phyloP scores from a whole-genome alignment of 768 basidiomycete genomes.

The Suillus variegatus region DNA sequence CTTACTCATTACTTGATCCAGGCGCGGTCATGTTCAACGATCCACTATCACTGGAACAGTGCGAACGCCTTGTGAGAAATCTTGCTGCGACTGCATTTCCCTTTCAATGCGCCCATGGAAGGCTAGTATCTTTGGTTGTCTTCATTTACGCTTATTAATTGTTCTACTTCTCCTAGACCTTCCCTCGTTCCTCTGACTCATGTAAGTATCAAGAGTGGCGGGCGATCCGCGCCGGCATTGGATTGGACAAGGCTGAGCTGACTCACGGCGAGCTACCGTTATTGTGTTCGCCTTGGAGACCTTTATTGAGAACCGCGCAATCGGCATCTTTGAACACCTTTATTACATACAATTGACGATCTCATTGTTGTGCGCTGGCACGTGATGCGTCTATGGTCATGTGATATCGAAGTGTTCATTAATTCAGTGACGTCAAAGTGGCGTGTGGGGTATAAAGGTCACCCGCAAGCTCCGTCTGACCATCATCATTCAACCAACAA shows the following conservation, averaged over 20 bases:
- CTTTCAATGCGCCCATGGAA: constrained; percentile 96
- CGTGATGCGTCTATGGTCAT: constrained; percentile 21
- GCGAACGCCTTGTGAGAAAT: constrained; percentile 63
- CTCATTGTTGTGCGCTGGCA: background rate
- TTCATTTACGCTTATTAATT: background rate
- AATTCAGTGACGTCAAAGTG: constrained; percentile 11
- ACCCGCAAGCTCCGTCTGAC: background rate
- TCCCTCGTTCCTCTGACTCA: constrained; percentile 53
- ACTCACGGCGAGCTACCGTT: background rate
- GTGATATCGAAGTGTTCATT: constrained; percentile 25
- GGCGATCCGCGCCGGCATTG: constrained; percentile 14
- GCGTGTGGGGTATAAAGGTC: constrained; percentile 10
- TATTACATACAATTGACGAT: constrained; percentile 5
- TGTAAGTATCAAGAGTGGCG: constrained; percentile 22
- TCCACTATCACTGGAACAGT: constrained; percentile 63
- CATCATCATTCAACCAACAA: constrained; percentile 1
- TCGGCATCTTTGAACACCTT: constrained; percentile 3
- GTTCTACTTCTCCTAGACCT: constrained; percentile 38
- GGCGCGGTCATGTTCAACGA: constrained; percentile 99
- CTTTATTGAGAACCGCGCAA: background rate
- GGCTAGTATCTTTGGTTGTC: constrained; percentile 41
- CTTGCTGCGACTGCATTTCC: constrained; percentile 78
- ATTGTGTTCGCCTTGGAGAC: background rate
- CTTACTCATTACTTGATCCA: constrained; percentile 32
- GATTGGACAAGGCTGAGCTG: constrained; percentile 25